phyloP scores from a whole-genome alignment of 2,329 filamentous ascomycete species.

The Colletotrichum chlorophyti region DNA sequence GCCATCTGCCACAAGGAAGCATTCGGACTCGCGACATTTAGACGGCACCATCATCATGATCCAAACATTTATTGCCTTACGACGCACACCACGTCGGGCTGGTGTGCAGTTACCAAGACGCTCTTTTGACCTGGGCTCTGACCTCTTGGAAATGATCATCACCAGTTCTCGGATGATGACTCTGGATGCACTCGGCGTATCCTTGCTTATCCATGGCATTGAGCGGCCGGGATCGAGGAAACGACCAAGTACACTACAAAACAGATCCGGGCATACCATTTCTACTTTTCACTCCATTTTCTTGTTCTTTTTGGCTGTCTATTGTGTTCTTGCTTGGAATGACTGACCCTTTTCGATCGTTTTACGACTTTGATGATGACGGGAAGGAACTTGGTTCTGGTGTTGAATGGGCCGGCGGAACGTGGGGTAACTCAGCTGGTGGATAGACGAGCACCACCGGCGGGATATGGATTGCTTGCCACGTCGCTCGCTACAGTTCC shows the following conservation, averaged over 20 bases:
- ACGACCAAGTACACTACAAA: not conserved
- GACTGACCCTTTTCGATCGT: slow-evolving; percentile 29
- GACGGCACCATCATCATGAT: slow-evolving; percentile 25
- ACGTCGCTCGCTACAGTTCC: slow-evolving; percentile 16
- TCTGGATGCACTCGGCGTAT: not conserved
- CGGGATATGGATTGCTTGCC: not conserved
- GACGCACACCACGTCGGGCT: not conserved
- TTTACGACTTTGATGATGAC: slow-evolving; percentile 29
- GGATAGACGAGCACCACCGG: not conserved
- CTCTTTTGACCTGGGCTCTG: not conserved
- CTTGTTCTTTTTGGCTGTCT: slow-evolving; percentile 19
- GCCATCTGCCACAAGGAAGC: slow-evolving; percentile 20
- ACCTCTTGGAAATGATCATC: slow-evolving; percentile 25
- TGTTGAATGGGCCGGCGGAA: not conserved
- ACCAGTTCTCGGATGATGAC: not conserved
- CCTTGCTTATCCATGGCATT: not conserved
- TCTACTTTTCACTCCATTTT: slow-evolving; percentile 3
- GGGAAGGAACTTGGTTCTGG: slow-evolving; percentile 13
- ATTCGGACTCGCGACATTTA: slow-evolving; percentile 25
- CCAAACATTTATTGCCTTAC: not conserved
- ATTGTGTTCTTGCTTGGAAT: slow-evolving; percentile 14
- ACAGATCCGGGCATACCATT: not conserved
- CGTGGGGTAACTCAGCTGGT: not conserved
- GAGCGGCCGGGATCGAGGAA: not conserved
- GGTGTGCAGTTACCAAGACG: not conserved